These are phyloP conservation scores for Trichoderma orchidacearum DNA, from an alignment of 495 filamentous ascomycete genomes.

Conservation along the genomic window DNA sequence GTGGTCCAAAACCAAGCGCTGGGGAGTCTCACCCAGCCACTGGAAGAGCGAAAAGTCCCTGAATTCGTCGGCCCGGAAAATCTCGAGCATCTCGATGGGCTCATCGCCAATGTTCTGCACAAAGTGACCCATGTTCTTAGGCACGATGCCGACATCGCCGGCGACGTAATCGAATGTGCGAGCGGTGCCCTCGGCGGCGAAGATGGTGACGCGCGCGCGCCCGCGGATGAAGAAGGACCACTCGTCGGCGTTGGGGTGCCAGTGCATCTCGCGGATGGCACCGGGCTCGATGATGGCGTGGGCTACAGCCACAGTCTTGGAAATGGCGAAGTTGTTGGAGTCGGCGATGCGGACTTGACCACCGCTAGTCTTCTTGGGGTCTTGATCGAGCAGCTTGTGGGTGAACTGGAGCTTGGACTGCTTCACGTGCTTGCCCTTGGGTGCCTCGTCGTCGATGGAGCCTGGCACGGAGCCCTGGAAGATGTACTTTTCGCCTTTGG, in stretches of 20 bases:
- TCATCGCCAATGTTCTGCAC: slow-evolving; percentile 49
- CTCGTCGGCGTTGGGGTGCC: slow-evolving; percentile 44
- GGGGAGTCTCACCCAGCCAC: slow-evolving; percentile 55
- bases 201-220: slow-evolving; percentile 38
- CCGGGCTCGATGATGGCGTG: slow-evolving; percentile 44
- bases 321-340: slow-evolving; percentile 51
- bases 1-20: slow-evolving; percentile 45
- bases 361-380: slow-evolving; percentile 37
- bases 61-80: slow-evolving; percentile 44
- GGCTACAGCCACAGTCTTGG: slow-evolving; percentile 49
- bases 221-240: slow-evolving; percentile 41
- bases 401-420: slow-evolving; percentile 46
- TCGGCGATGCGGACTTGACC: slow-evolving; percentile 50
- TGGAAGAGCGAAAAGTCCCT: slow-evolving; percentile 53
- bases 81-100: slow-evolving; percentile 45
- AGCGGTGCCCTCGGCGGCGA: slow-evolving; percentile 32
- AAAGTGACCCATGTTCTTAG: slow-evolving; percentile 47
- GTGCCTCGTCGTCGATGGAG: slow-evolving; percentile 25
- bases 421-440: slow-evolving; percentile 36
- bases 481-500: slow-evolving; percentile 51
- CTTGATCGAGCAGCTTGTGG: slow-evolving; percentile 46
- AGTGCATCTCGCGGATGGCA: slow-evolving; percentile 46
- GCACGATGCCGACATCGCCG: slow-evolving; percentile 49
- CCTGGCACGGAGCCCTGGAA: slow-evolving; percentile 46
- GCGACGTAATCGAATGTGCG: slow-evolving; percentile 31